A percentile compares a stretch with the other conserved stretches of the same genome.
Evolutionary conservation across 495 filamentous ascomycete species (phyloP).

Genomic region (Aspergillus asperescens): DNA sequence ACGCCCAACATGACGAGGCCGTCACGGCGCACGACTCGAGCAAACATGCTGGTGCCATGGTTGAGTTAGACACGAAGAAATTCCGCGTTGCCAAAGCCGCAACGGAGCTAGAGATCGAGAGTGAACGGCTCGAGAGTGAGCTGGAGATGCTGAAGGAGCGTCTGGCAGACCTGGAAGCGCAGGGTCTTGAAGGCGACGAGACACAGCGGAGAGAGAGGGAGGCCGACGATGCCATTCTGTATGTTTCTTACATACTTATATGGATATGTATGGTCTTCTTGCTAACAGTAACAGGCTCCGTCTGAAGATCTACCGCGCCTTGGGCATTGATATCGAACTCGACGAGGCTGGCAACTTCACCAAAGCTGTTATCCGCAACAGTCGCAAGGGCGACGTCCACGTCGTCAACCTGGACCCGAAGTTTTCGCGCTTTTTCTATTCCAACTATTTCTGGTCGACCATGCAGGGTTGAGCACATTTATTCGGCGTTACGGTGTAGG

Average conservation of each 20-base stretch:
- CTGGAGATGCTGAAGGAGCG: conserved; percentile 67
- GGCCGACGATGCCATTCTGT: conserved; percentile 54
- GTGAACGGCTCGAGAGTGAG: conserved; percentile 78
- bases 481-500: conserved; percentile 20
- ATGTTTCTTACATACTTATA: conserved; percentile 15
- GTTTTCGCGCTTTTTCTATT: conserved; percentile 87
- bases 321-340: conserved; percentile 84
- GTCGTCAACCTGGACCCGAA: conserved; percentile 92
- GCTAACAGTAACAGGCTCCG: conserved; percentile 51
- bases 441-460: conserved; percentile 94
- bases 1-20: conserved; percentile 65
- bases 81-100: conserved; percentile 88
- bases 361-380: conserved; percentile 82
- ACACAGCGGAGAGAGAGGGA: conserved; percentile 54
- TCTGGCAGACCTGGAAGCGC: conserved; percentile 75
- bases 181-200: conserved; percentile 63
- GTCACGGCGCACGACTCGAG: conserved; percentile 63
- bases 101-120: conserved; percentile 84
- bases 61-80: conserved; percentile 85
- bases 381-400: conserved; percentile 83
- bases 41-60: conserved; percentile 73
- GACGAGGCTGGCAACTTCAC: conserved; percentile 78
- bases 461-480: conserved; percentile 46
- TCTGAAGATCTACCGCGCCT: conserved; percentile 82
- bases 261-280: not conserved